Conservation (phyloP, 2,329 filamentous ascomycete genomes). For the Lecanosticta acicola region DNA sequence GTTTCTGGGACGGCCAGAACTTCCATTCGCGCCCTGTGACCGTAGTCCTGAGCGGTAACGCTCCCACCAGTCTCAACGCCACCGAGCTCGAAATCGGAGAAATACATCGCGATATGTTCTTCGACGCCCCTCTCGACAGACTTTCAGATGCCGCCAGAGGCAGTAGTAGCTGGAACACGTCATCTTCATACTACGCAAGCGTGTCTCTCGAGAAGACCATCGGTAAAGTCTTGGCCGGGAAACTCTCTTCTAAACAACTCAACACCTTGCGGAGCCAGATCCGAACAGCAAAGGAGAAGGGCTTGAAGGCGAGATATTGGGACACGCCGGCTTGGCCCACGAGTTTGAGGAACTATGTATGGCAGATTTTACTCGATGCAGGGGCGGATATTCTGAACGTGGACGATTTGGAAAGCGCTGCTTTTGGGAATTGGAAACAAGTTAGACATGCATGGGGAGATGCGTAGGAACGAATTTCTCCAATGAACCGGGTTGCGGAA, state of each 20-base stretch:
- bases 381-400: conserved; percentile 54
- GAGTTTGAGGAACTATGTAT: conserved; percentile 49
- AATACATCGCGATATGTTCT: conserved; percentile 49
- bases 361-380: conserved; percentile 49
- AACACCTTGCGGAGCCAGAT: conserved; percentile 47
- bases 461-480: no score
- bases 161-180: conserved; percentile 5
- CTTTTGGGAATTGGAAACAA: conserved; percentile 40
- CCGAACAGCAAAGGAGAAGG: conserved; percentile 44
- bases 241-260: conserved; percentile 43
- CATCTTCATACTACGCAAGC: conserved; percentile 57
- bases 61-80: conserved; percentile 53
- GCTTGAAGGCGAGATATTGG: conserved; percentile 54
- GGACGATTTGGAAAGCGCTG: conserved; percentile 50
- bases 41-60: conserved; percentile 61
- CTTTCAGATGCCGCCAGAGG: conserved; percentile 30
- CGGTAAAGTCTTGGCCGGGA: conserved; percentile 41
- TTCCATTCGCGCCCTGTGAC: conserved; percentile 57
- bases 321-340: conserved; percentile 50
- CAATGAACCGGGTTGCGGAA: no score
- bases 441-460: background rate
- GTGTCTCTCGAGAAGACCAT: conserved; percentile 51
- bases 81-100: no score
- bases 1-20: conserved; percentile 44
- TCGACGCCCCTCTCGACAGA: conserved; percentile 57